Evolutionary conservation across 768 basidiomycete genomes (phyloP).

Genomic region (Leccinellum rugosiceps): DNA sequence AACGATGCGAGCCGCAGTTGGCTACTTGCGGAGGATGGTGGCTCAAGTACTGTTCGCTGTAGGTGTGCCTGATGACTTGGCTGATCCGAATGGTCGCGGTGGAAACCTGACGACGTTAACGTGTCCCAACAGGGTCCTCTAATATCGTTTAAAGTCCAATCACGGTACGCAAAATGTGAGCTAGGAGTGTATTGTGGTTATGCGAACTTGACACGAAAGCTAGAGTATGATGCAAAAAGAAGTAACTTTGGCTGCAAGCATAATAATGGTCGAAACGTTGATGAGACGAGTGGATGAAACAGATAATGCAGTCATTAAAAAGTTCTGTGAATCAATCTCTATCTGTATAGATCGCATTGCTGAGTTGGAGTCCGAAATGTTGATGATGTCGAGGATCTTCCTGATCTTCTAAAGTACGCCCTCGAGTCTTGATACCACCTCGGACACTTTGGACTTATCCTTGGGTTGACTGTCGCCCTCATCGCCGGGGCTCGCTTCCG

Average conservation of each 20-base stretch:
- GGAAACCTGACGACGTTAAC: conserved; percentile 8
- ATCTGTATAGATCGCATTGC: background rate
- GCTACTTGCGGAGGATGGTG: background rate
- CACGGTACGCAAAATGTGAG: background rate
- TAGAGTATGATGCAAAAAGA: background rate
- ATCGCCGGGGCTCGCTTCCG: conserved; percentile 42
- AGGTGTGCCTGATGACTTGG: background rate
- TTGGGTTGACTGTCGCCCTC: conserved; percentile 34
- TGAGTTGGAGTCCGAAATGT: background rate
- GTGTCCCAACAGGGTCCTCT: background rate
- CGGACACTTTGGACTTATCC: conserved; percentile 53
- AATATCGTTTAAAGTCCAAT: background rate
- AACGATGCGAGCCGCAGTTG: background rate
- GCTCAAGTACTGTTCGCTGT: background rate
- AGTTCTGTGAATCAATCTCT: background rate
- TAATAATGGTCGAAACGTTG: background rate
- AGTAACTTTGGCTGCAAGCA: background rate
- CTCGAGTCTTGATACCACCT: conserved; percentile 31
- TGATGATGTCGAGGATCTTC: background rate
- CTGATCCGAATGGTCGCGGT: conserved; percentile 14
- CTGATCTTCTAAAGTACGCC: conserved; percentile 12
- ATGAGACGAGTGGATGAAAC: background rate
- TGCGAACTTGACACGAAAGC: conserved; percentile 5
- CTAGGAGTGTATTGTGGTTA: background rate
- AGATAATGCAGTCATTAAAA: background rate